Evolutionary conservation across 352 stramenopile genomes (phyloP), one percentile per base, ranked within the genome.

Genomic region (Pythium vanterpoolii): DNA sequence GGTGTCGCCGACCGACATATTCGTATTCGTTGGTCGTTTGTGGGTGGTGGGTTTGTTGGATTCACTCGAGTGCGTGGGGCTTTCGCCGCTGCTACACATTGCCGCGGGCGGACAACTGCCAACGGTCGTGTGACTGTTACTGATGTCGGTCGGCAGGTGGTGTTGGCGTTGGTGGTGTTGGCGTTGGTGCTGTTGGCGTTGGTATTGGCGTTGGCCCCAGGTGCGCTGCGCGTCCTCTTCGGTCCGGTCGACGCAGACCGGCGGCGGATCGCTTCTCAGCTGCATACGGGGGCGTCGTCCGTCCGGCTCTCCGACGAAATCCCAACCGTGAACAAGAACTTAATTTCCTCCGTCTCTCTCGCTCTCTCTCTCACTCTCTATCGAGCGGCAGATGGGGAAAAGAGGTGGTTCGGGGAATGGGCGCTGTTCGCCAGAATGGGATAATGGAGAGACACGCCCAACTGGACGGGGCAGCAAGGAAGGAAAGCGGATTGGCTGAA

Each of bases 1-100:
- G 21, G 56, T 50, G 43, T 66, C 60, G 38, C 60, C 60, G 27
- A 68, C 53, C 60, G 60, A 68, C 60, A 68, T 68, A 21, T 5
- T 60, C 18, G 49, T 31, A 7, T 42, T 16, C n/a, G n/a, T n/a
- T n/a, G n/a, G n/a, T n/a, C n/a, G n/a, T n/a, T n/a, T n/a, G 18
- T 16, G 8, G 16, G 45, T 50, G 43, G 11, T 50, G 43, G 1
- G 1, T n/a, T 50, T n/a, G 43, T 50, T 18, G 21, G 21, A 5
- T 7, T 50, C 14, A 23, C 18, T 50, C 5, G 43, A 14, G 43
- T 34, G 21, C 16, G 21, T 23, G 43, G 33, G 33, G 16, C 33
- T 38, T 9, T 14, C 33, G 33, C 33, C 16, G 33, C 33, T 18
- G 19, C 36, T 31, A 30, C 49, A 46, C 33, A 31, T 46, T 34